Base-by-base conservation (phyloP, 1,139 yeast species). In the Taphrina confusa region DNA sequence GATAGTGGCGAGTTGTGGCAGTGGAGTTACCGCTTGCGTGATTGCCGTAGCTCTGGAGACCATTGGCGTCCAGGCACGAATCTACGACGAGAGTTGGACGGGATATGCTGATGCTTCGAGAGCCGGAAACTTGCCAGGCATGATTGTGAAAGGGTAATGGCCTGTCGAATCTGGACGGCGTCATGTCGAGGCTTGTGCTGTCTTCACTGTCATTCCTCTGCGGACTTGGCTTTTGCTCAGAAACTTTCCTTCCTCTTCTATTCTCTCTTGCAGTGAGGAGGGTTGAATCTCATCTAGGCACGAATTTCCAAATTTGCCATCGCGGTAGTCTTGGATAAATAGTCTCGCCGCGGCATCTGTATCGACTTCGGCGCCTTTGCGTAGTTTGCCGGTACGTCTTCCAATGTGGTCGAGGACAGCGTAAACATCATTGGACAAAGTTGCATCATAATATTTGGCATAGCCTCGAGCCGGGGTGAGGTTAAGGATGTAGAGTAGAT, bases 81-180 rank as follows among this genome's bases (percentile, higher is more conserved):
- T 92, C 5, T 92, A 91, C 68, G 98, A 92, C 69, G 98, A 98
- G 3, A 84, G 94, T 58, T 92, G 97, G 98, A 87, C 96, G 27
- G 78, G 75, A 62, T 75, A 77, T 76, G 76, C 76, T 5, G 71
- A 68, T 65, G 8, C 30, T 9, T 42, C 50, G 30, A 64, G 76
- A 34, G 75, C 74, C 4, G 54, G 60, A 9, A 30, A 5, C 45
- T 70, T 54, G 42, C 45, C 60, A 2, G 58, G 64, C 18, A 60
- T 67, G 61, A 69, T 72, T 34, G 66, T 66, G 52, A 70, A 66
- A 60, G 68, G 61, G 11, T 37, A 16, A 39, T 18, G 25, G n/a
- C 8, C 9, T 20, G 14, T 14, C 2, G 12, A 20, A 16, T 37
- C n/a, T n/a, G n/a, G n/a, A n/a, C n/a, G n/a, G n/a, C n/a, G n/a